Percentiles rank a stretch among this genome's conserved stretches.
Conservation (phyloP, 306 rosid genomes). For the Quercus glauca region DNA sequence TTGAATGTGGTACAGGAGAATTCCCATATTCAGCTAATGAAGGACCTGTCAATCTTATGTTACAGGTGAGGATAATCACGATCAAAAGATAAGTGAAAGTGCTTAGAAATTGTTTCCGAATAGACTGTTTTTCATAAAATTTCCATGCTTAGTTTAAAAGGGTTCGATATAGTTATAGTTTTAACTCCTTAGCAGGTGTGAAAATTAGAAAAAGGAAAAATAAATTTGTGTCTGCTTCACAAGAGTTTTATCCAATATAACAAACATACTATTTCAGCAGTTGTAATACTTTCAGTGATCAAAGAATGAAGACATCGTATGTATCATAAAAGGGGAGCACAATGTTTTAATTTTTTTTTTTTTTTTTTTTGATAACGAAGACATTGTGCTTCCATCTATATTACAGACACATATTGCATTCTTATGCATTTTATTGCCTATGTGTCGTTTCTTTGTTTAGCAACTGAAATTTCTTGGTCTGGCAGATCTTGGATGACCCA, state of each 20-base stretch:
- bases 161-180: not conserved
- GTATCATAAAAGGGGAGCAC: too few species aligned
- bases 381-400: not conserved
- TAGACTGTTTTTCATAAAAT: not conserved
- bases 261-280: not conserved
- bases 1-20: constrained; percentile 98
- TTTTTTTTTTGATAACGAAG: too few species aligned
- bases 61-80: constrained; percentile 60
- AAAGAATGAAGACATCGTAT: not conserved
- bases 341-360: too few species aligned
- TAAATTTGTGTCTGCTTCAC: not conserved
- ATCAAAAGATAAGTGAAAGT: not conserved
- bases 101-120: not conserved
- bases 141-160: not conserved
- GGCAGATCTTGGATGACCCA: constrained; percentile 92
- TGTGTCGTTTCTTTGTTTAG: not conserved
- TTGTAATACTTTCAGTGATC: constrained; percentile 8
- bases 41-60: constrained; percentile 95
- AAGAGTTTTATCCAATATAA: not conserved
- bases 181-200: not conserved
- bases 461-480: constrained; percentile 20
- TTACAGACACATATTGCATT: not conserved
- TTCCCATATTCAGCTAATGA: constrained; percentile 90
- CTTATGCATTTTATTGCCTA: constrained; percentile 6
- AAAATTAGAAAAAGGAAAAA: not conserved